Base-by-base conservation (phyloP, 2,329 filamentous ascomycete species). In the Didymella exigua region DNA sequence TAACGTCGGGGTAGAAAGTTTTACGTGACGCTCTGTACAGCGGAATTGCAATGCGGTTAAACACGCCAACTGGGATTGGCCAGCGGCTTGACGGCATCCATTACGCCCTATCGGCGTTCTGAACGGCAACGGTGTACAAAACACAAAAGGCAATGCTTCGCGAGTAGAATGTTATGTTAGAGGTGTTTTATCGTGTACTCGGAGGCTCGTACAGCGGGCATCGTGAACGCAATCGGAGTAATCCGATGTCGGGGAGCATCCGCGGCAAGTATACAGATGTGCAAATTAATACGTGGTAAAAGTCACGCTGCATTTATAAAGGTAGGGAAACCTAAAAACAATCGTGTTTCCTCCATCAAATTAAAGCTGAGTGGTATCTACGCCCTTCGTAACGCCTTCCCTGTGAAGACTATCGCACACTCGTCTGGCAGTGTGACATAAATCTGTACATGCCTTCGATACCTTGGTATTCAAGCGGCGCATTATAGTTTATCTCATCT, bases 381-480 rank as follows among this genome's bases (percentile, higher is more conserved):
- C 38, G 34, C 44, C 41, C 37, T 31, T 53, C 42, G 11, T 38
- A 59, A 61, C 59, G 48, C 55, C 44, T 29, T 24, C 34, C 13
- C 9, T 9, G 5, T 27, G n/a, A n/a, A n/a, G n/a, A n/a, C n/a
- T 54, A 54, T 42, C 49, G 51, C 30, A 42, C 53, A 48, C 59
- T 63, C 24, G 76, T 74, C 70, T 88, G 85, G 63, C 86, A 87
- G 60, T 87, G 82, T 62, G 86, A 83, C 54, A 89, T 78, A 66
- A 89, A 89, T 45, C 80, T 79, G 65, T 87, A 86, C 29, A 89
- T 88, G 3, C 86, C 86, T 66, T 89, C 84, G 13, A 86, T 74
- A 5, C 85, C 83, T 58, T 87, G 85, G 59, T 86, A 87, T 46
- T 84, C 84, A 11, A 86, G 77, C 3, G 79, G 79, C 23, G 73